Evolutionary conservation across 257 asterid genomes (phyloP).

Genomic region (Eucommia ulmoides): DNA sequence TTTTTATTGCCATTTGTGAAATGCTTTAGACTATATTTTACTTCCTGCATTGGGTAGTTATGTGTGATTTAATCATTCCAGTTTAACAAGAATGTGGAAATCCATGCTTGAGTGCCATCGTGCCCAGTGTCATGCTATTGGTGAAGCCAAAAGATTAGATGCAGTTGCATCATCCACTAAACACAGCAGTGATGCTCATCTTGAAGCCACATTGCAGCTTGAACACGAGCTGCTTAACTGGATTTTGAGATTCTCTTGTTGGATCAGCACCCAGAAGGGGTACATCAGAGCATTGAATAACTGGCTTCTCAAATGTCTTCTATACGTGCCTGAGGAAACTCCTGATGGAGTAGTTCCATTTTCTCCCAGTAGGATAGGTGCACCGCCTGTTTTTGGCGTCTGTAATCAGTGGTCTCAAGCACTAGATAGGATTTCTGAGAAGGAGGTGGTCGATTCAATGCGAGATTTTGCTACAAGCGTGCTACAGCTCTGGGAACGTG

Average conservation of each 20-base stretch:
- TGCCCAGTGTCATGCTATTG: slow-evolving; percentile 73
- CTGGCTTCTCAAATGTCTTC: slow-evolving; percentile 94
- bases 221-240: slow-evolving; percentile 71
- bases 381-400: slow-evolving; percentile 72
- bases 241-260: slow-evolving; percentile 71
- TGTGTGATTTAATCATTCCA: slow-evolving; percentile 6
- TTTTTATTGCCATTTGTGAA: too few relatives aligned
- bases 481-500: slow-evolving; percentile 73
- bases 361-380: slow-evolving; percentile 91
- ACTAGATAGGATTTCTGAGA: slow-evolving; percentile 63
- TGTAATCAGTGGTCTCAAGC: slow-evolving; percentile 89
- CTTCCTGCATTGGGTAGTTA: too few relatives aligned
- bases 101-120: slow-evolving; percentile 88
- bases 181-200: slow-evolving; percentile 58
- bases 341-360: slow-evolving; percentile 77
- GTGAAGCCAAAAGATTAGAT: slow-evolving; percentile 67
- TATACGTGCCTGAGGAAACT: slow-evolving; percentile 88
- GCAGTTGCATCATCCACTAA: slow-evolving; percentile 56
- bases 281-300: slow-evolving; percentile 56
- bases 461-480: slow-evolving; percentile 58
- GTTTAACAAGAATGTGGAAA: slow-evolving; percentile 89
- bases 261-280: slow-evolving; percentile 76
- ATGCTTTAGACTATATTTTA: too few relatives aligned
- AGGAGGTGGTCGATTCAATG: slow-evolving; percentile 75
- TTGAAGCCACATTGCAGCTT: slow-evolving; percentile 78